Conservation (phyloP, 345 rosid genomes). For the Murraya paniculata region DNA sequence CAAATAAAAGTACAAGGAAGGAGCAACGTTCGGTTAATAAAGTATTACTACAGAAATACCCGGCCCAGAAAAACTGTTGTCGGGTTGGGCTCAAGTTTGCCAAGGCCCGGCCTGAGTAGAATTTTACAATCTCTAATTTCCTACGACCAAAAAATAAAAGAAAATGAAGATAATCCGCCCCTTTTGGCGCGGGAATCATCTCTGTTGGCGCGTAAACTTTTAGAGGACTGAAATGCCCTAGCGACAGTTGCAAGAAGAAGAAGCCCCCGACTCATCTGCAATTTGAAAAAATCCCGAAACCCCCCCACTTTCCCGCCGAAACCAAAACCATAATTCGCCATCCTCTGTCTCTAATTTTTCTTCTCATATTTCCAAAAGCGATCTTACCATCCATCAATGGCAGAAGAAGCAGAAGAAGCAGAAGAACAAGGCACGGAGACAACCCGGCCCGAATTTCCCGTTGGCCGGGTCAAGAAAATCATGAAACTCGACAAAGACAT, state of each 20-base stretch:
- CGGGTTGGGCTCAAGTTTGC: too few relatives aligned
- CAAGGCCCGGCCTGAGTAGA: too few relatives aligned
- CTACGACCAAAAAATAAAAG: too few relatives aligned
- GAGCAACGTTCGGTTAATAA: too few relatives aligned
- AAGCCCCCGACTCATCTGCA: too few relatives aligned
- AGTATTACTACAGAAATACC: too few relatives aligned
- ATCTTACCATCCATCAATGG: slow-evolving; percentile 41
- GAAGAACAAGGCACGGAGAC: slow-evolving; percentile 41
- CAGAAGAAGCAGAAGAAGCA: slow-evolving; percentile 68
- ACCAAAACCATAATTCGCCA: not conserved
- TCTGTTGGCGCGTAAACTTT: not conserved
- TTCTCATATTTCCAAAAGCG: not conserved
- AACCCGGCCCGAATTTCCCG: slow-evolving; percentile 52
- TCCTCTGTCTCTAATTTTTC: not conserved
- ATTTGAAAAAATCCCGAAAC: not conserved
- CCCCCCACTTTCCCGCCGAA: slow-evolving; percentile 24
- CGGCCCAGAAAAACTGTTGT: too few relatives aligned
- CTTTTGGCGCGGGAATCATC: not conserved
- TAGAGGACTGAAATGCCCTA: not conserved
- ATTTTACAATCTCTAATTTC: too few relatives aligned
- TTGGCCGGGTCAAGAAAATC: slow-evolving; percentile 70
- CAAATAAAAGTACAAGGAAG: too few relatives aligned
- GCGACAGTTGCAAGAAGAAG: not conserved
- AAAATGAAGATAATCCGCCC: too few relatives aligned
- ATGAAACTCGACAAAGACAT: slow-evolving; percentile 86